Conservation (phyloP, 176 grass and related monocot species). For the Triticum timopheevii region DNA sequence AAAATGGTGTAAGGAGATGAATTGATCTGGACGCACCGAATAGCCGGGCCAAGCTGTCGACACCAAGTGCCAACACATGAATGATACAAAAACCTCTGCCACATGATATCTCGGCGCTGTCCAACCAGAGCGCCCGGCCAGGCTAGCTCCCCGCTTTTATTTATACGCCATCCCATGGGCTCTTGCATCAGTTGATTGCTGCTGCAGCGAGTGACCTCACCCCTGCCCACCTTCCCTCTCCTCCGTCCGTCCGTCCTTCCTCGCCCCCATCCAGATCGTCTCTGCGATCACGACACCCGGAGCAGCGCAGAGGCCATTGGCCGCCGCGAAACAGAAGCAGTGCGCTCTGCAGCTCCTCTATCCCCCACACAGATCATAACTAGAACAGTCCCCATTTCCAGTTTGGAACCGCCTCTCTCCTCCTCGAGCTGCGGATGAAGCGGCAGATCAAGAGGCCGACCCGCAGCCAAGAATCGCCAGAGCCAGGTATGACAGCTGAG, state of each 20-base stretch:
- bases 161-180: constrained; percentile 41
- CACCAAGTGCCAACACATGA: constrained; percentile 20
- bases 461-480: constrained; percentile 16
- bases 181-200: constrained; percentile 41
- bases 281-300: constrained; percentile 29
- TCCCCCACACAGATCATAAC: not conserved
- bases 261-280: not conserved
- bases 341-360: not conserved
- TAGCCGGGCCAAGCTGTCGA: not conserved
- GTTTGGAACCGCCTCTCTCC: not conserved
- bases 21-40: not conserved
- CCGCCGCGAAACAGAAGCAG: constrained; percentile 21
- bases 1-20: not conserved
- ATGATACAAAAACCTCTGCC: constrained; percentile 24
- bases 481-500: constrained; percentile 29
- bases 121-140: constrained; percentile 7
- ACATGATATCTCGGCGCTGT: constrained; percentile 38
- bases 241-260: not conserved
- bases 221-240: not conserved
- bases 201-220: not conserved
- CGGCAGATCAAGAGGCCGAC: constrained; percentile 41
- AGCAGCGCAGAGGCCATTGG: constrained; percentile 22
- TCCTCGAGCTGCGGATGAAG: constrained; percentile 7
- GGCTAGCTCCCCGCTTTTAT: constrained; percentile 37
- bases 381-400: constrained; percentile 26